A percentile compares a stretch with the other conserved stretches of the same genome.
These are phyloP conservation scores for Aspergillus pseudoviridinutans DNA, from an alignment of 2,329 filamentous ascomycete genomes.

Conservation along the genomic window DNA sequence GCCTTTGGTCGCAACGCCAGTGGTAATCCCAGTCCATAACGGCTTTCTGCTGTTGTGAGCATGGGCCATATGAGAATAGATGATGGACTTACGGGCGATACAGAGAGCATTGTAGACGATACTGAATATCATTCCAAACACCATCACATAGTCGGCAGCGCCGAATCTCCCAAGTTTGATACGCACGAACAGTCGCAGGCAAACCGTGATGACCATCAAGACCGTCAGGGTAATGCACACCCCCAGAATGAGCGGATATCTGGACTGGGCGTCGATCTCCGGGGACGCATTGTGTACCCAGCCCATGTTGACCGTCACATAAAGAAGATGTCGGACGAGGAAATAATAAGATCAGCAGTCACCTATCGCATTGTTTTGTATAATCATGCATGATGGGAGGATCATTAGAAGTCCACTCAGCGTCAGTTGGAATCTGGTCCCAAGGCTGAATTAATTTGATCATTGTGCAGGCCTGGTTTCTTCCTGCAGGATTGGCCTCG, in stretches of 20 bases:
- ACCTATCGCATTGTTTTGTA: not conserved
- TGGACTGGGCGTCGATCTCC: slow-evolving; percentile 45
- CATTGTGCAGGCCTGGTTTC: too few species aligned
- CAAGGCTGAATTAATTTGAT: too few species aligned
- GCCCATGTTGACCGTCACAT: slow-evolving; percentile 34
- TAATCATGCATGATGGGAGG: not conserved
- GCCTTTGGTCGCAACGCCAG: slow-evolving; percentile 41
- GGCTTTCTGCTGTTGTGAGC: slow-evolving; percentile 42
- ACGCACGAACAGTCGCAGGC: slow-evolving; percentile 42
- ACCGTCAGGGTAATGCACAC: slow-evolving; percentile 46
- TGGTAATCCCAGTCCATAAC: slow-evolving; percentile 51
- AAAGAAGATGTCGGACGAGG: not conserved
- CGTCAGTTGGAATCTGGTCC: too few species aligned
- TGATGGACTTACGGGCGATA: slow-evolving; percentile 44
- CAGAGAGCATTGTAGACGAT: slow-evolving; percentile 49
- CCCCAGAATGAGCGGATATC: slow-evolving; percentile 49
- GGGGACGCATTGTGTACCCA: slow-evolving; percentile 51
- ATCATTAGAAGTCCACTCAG: not conserved
- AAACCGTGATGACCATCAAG: slow-evolving; percentile 43
- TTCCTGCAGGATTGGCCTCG: too few species aligned
- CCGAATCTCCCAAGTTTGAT: slow-evolving; percentile 43
- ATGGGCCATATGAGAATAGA: not conserved
- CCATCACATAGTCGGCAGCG: slow-evolving; percentile 45
- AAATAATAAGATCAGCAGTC: not conserved
- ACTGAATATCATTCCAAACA: slow-evolving; percentile 42